Conservation (phyloP, 2,329 filamentous ascomycete species). For the Epichloe typhina region DNA sequence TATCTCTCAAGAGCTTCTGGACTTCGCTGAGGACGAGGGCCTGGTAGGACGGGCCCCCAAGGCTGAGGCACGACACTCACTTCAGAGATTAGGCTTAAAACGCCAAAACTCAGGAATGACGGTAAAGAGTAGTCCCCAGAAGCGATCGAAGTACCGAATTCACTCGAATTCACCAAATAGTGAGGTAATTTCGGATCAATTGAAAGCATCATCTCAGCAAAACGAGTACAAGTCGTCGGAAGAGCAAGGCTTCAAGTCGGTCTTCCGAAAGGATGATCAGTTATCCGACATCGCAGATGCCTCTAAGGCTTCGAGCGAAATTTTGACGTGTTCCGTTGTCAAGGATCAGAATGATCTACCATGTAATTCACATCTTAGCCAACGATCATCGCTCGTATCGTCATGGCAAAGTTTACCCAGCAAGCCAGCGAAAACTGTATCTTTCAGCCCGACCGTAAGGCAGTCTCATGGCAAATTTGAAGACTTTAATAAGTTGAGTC, state of each 20-base stretch:
- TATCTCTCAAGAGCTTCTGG: slow-evolving; percentile 24
- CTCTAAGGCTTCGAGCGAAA: not conserved
- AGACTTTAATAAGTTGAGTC: not conserved
- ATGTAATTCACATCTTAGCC: not conserved
- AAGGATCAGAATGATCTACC: not conserved
- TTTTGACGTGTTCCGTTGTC: not conserved
- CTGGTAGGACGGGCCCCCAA: slow-evolving; percentile 13
- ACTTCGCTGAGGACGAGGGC: slow-evolving; percentile 26
- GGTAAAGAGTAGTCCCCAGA: not conserved
- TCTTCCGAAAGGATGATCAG: not conserved
- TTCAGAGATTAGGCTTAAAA: not conserved
- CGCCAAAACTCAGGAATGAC: not conserved
- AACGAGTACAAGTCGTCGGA: not conserved
- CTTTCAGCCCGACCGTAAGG: not conserved
- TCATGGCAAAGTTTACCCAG: slow-evolving; percentile 33
- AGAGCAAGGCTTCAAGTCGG: not conserved
- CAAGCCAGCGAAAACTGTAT: slow-evolving; percentile 2
- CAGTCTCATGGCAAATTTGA: not conserved
- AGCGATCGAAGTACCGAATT: not conserved
- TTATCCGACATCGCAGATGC: not conserved
- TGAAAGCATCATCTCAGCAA: not conserved
- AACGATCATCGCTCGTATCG: not conserved
- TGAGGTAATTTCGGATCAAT: not conserved
- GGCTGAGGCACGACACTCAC: not conserved
- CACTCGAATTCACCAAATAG: not conserved